Evolutionary conservation across 768 basidiomycete species (phyloP).

Genomic region (Amanita pseudoporphyria): DNA sequence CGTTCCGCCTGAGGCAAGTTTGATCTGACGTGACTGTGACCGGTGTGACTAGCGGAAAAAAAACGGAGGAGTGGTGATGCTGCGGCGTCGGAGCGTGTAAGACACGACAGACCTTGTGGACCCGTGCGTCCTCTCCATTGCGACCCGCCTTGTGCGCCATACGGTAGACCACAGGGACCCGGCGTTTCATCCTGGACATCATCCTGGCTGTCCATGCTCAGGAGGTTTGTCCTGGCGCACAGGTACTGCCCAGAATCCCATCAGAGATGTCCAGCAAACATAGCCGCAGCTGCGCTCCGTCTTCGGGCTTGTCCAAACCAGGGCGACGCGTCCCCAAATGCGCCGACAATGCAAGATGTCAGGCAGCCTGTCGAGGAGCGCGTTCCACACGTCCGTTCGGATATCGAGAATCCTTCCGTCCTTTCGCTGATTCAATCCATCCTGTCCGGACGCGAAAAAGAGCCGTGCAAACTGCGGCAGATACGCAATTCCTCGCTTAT

Average conservation of each 20-base stretch:
- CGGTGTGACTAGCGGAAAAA: background rate
- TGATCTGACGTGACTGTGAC: background rate
- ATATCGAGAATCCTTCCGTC: background rate
- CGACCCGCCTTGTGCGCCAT: background rate
- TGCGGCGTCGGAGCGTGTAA: background rate
- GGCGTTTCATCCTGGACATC: conserved; percentile 16
- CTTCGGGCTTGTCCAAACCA: background rate
- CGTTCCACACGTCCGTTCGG: background rate
- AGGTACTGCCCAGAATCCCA: conserved; percentile 37
- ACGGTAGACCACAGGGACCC: conserved; percentile 2
- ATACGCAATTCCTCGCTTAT: conserved; percentile 14
- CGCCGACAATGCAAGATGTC: background rate
- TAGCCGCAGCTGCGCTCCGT: background rate
- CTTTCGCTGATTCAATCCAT: background rate
- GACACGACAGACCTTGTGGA: conserved; percentile 1
- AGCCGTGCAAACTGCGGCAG: conserved; percentile 7
- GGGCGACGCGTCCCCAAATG: background rate
- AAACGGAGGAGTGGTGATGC: background rate
- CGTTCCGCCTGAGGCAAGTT: background rate
- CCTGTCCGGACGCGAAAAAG: background rate
- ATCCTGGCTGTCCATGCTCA: conserved; percentile 64
- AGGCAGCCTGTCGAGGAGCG: background rate
- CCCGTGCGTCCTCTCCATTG: background rate
- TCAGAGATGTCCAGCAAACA: conserved; percentile 3
- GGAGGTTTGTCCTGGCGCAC: conserved; percentile 45